Conservation (phyloP, 371 early-diverging fungal genomes). For the Circinella umbellata region DNA sequence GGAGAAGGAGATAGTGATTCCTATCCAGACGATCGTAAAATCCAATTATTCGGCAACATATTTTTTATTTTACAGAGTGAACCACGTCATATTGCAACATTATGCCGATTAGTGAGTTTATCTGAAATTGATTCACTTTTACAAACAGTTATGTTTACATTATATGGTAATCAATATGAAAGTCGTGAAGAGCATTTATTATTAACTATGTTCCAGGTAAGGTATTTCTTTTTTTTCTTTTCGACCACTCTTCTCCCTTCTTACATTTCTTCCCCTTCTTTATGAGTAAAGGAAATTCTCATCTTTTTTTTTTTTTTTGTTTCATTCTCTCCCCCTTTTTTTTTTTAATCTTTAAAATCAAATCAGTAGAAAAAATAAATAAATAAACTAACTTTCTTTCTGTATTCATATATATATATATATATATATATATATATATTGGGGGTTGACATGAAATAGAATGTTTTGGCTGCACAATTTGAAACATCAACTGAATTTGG, state of each 20-base stretch:
- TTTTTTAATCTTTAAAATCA: not conserved
- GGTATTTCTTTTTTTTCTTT: not conserved
- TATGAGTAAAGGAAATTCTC: too few species aligned
- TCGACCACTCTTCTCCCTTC: too few species aligned
- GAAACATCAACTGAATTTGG: conserved; percentile 90
- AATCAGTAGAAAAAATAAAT: too few species aligned
- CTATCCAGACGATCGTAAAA: conserved; percentile 84
- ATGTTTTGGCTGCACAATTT: conserved; percentile 90
- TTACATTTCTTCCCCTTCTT: too few species aligned
- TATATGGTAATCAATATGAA: conserved; percentile 97
- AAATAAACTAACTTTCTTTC: too few species aligned
- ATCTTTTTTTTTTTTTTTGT: too few species aligned
- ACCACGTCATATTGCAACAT: conserved; percentile 88
- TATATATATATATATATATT: too few species aligned
- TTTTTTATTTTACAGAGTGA: conserved; percentile 93
- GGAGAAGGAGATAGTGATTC: conserved; percentile 70
- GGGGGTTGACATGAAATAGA: conserved; percentile 40
- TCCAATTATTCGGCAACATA: conserved; percentile 90
- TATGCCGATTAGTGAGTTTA: conserved; percentile 83
- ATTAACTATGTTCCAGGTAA: conserved; percentile 94
- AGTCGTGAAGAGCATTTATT: conserved; percentile 93
- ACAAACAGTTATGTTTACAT: conserved; percentile 95
- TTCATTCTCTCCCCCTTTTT: too few species aligned
- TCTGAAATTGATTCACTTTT: conserved; percentile 92
- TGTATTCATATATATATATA: too few species aligned